Percentiles rank a stretch among this genome's conserved stretches.
phyloP scores from a whole-genome alignment of 2,329 filamentous ascomycete genomes.

The Coniella vitis region DNA sequence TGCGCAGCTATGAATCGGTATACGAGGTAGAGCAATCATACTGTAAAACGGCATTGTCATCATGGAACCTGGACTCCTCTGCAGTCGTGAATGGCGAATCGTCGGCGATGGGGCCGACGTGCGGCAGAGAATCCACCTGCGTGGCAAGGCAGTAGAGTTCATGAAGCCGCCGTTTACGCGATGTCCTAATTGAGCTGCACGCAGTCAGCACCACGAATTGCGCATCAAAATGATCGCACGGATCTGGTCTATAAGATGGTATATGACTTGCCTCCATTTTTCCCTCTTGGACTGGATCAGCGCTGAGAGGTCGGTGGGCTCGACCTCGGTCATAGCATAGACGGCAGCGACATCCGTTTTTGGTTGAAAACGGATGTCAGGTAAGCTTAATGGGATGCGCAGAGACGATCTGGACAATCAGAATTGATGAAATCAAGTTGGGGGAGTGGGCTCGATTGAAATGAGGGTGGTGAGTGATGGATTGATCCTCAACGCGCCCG shows the following conservation, averaged over 20 bases:
- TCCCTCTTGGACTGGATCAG: slow-evolving; percentile 59
- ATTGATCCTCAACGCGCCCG: slow-evolving; percentile 11
- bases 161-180: slow-evolving; percentile 85
- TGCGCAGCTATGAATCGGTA: slow-evolving; percentile 18
- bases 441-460: slow-evolving; percentile 29
- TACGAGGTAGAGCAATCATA: slow-evolving; percentile 35
- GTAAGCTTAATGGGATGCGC: slow-evolving; percentile 27
- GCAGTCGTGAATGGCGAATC: slow-evolving; percentile 48
- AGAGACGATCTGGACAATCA: slow-evolving; percentile 26
- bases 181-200: slow-evolving; percentile 64
- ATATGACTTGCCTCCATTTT: slow-evolving; percentile 50
- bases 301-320: slow-evolving; percentile 57
- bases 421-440: slow-evolving; percentile 30
- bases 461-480: slow-evolving; percentile 9
- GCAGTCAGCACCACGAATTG: slow-evolving; percentile 37
- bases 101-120: slow-evolving; percentile 48
- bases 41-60: slow-evolving; percentile 52
- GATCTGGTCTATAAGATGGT: slow-evolving; percentile 39
- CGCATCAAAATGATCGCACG: slow-evolving; percentile 42
- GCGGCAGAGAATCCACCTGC: slow-evolving; percentile 55
- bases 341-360: slow-evolving; percentile 65
- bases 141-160: slow-evolving; percentile 79
- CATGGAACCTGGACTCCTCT: slow-evolving; percentile 49
- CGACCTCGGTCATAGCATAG: slow-evolving; percentile 67
- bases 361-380: slow-evolving; percentile 49